Percentiles rank a stretch among this genome's conserved stretches.
Evolutionary conservation across 352 stramenopile species (phyloP).

Genomic region (Phytopythium boreale): DNA sequence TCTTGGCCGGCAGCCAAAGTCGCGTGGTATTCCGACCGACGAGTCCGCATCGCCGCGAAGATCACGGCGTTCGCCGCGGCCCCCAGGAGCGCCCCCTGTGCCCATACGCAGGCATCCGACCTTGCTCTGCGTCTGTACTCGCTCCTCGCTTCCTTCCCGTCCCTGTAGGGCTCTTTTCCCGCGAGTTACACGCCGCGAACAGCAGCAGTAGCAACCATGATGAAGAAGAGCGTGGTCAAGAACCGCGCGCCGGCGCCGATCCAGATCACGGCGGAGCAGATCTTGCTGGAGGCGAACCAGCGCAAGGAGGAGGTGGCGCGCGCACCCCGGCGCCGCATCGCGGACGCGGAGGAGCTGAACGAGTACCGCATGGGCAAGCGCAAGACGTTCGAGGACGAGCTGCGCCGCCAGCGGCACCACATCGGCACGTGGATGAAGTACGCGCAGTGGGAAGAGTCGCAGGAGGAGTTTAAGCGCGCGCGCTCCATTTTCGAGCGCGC

Average conservation of each 20-base stretch:
- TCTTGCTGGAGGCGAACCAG: slow-evolving; percentile 93
- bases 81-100: background rate
- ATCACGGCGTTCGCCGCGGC: background rate
- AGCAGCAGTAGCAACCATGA: slow-evolving; percentile 29
- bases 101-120: background rate
- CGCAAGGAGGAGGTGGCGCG: slow-evolving; percentile 78
- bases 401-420: slow-evolving; percentile 94
- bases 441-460: slow-evolving; percentile 97
- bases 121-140: background rate
- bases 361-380: slow-evolving; percentile 93
- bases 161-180: too few species aligned
- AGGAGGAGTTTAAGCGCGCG: slow-evolving; percentile 97
- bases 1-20: too few species aligned
- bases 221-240: slow-evolving; percentile 92
- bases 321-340: slow-evolving; percentile 77
- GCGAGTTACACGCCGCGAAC: background rate
- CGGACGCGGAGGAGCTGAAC: slow-evolving; percentile 89
- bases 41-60: too few species aligned
- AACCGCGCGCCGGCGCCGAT: slow-evolving; percentile 98
- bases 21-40: too few species aligned
- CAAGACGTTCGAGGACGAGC: slow-evolving; percentile 94
- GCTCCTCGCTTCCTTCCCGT: background rate
- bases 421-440: slow-evolving; percentile 99
- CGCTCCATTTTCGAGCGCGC: slow-evolving; percentile 97
- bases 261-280: slow-evolving; percentile 99